These are phyloP conservation scores for Thalassia testudinum DNA, from an alignment of 116 monocot genomes.

Conservation along the genomic window DNA sequence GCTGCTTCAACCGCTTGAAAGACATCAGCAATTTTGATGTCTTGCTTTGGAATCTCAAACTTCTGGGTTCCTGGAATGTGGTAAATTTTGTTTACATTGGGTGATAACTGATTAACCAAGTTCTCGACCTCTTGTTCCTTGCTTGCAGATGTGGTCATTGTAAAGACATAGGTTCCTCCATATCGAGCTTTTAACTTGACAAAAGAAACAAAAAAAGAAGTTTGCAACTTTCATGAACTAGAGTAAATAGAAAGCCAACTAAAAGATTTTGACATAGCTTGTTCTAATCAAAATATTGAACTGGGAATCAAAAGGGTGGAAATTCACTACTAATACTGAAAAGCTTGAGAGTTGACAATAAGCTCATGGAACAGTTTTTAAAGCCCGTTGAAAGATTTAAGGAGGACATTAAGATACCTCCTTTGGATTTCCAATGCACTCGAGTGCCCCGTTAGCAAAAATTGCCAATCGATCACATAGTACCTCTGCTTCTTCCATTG, in stretches of 20 bases:
- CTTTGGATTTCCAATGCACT: slow-evolving; percentile 50
- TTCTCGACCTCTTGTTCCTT: slow-evolving; percentile 40
- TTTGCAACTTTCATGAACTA: too few relatives aligned
- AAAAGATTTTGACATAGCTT: too few relatives aligned
- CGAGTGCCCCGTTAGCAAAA: slow-evolving; percentile 43
- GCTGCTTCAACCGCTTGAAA: slow-evolving; percentile 40
- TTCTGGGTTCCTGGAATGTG: slow-evolving; percentile 67
- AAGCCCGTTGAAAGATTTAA: too few relatives aligned
- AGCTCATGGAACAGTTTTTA: too few relatives aligned
- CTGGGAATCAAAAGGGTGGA: too few relatives aligned
- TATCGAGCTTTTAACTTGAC: slow-evolving; percentile 24
- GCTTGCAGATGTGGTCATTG: slow-evolving; percentile 42
- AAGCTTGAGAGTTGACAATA: too few relatives aligned
- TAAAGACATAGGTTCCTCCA: slow-evolving; percentile 63
- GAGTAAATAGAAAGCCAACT: too few relatives aligned
- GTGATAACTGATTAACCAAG: slow-evolving; percentile 29
- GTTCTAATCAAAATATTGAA: too few relatives aligned
- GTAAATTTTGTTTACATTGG: slow-evolving; percentile 44
- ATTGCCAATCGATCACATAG: slow-evolving; percentile 58
- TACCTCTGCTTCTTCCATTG: slow-evolving; percentile 71
- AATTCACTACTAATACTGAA: too few relatives aligned
- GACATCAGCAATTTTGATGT: slow-evolving; percentile 49
- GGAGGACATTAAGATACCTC: slow-evolving; percentile 16
- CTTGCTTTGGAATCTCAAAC: slow-evolving; percentile 68
- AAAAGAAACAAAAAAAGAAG: too few relatives aligned